A percentile compares a stretch with the other conserved stretches of the same genome.
phyloP scores from a whole-genome alignment of 2,329 filamentous ascomycete species.

The Grosmannia serpens region DNA sequence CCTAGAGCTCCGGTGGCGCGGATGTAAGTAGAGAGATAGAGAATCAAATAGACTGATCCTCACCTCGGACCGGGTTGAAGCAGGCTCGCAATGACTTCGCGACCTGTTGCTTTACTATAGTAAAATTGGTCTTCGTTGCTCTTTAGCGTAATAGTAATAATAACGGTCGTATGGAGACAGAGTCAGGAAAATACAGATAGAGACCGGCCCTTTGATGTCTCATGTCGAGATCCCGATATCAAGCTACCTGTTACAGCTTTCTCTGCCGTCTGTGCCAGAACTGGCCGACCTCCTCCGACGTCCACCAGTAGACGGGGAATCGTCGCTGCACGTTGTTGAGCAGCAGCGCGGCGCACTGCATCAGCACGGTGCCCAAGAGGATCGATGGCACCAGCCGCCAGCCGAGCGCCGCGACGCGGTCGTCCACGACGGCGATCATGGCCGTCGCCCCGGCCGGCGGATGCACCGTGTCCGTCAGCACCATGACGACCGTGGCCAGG shows the following conservation, averaged over 20 bases:
- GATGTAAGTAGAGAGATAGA: no score
- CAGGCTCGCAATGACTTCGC: no score
- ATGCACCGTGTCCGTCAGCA: constrained; percentile 58
- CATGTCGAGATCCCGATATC: no score
- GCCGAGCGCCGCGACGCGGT: constrained; percentile 42
- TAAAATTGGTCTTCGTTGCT: no score
- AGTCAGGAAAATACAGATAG: no score
- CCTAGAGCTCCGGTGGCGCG: no score
- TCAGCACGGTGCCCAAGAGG: constrained; percentile 46
- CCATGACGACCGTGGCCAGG: constrained; percentile 52
- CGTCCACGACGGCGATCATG: constrained; percentile 52
- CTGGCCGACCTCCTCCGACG: constrained; percentile 26
- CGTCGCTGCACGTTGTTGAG: constrained; percentile 58
- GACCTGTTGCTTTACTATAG: no score
- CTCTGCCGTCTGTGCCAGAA: constrained; percentile 5
- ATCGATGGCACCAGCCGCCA: constrained; percentile 59
- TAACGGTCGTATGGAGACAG: no score
- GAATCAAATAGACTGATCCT: no score
- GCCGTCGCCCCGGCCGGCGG: constrained; percentile 67
- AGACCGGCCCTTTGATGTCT: no score
- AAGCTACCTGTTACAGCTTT: background rate
- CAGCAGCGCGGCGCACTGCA: constrained; percentile 50
- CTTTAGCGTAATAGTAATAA: no score
- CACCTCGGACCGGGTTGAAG: no score
- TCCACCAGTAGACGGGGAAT: constrained; percentile 64